phyloP scores from a whole-genome alignment of 129 eudicot species.

The Arctium minus region DNA sequence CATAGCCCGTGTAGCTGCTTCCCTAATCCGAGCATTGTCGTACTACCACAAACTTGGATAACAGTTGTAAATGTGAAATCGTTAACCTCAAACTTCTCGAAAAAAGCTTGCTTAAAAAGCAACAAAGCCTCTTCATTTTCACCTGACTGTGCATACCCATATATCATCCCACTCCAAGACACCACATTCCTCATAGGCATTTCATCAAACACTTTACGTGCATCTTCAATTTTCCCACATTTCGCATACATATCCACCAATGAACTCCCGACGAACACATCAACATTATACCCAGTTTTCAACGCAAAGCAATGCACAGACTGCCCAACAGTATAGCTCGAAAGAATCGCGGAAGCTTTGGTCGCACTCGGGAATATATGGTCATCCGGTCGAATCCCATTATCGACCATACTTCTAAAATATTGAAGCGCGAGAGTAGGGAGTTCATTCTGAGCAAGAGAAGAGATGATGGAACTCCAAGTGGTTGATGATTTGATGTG shows the following conservation, averaged over 20 bases:
- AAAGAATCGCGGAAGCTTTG: slow-evolving; percentile 54
- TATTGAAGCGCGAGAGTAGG: slow-evolving; percentile 51
- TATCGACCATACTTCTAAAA: slow-evolving; percentile 43
- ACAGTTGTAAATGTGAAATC: slow-evolving; percentile 86
- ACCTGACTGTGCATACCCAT: slow-evolving; percentile 71
- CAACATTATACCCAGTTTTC: slow-evolving; percentile 54
- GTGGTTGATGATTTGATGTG: slow-evolving; percentile 62
- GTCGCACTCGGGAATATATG: slow-evolving; percentile 68
- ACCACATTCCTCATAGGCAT: slow-evolving; percentile 89
- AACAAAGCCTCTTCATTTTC: slow-evolving; percentile 74
- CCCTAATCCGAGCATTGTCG: slow-evolving; percentile 70
- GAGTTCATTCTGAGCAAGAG: slow-evolving; percentile 71
- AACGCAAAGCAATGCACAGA: slow-evolving; percentile 58
- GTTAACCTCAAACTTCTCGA: slow-evolving; percentile 60
- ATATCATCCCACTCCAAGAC: slow-evolving; percentile 94
- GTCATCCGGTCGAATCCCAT: slow-evolving; percentile 57
- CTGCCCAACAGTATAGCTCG: slow-evolving; percentile 34
- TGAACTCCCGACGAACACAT: slow-evolving; percentile 87
- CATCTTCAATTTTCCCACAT: slow-evolving; percentile 62
- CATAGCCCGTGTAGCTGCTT: slow-evolving; percentile 69
- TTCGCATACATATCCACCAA: slow-evolving; percentile 83
- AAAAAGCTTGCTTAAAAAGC: slow-evolving; percentile 59
- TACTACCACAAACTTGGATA: slow-evolving; percentile 71
- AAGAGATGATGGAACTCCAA: slow-evolving; percentile 84
- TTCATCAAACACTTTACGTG: slow-evolving; percentile 80